Evolutionary conservation across 345 rosid genomes (phyloP), one percentile per base, ranked within the genome.

Genomic region (Dipteronia dyeriana): DNA sequence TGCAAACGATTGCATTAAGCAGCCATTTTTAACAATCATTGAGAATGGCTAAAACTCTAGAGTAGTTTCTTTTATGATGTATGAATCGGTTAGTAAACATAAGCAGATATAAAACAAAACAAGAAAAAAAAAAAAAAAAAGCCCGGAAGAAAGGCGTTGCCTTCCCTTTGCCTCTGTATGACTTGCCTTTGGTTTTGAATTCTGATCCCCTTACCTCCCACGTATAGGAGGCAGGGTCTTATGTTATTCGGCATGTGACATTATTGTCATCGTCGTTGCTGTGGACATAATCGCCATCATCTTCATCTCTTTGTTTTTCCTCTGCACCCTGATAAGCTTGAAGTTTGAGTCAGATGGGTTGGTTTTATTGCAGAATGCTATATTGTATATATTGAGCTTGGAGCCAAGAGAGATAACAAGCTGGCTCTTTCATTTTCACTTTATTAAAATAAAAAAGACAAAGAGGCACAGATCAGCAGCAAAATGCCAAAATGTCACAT

Each of bases 81-180:
- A 25, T 45, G 26, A 61, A 47, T 11, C 56, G 25, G 68, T 17
- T 62, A 17, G n/a, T n/a, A 25, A 68, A 39, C 71, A 38, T 26
- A 64, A 56, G 1, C 7, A n/a, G 1, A 17, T 17, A 56, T 17
- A 13, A 56, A 57, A 59, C 12, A 70, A 9, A 39, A 68, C 1
- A 68, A n/a, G n/a, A n/a, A n/a, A n/a, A n/a, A n/a, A n/a, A n/a
- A 39, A 49, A 61, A 62, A 41, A 65, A 64, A 20, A 53, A 76
- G 68, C 39, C 75, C 62, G 54, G 80, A 70, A 77, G 80, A 77
- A 77, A 77, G 80, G 80, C 80, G 68, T 77, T 13, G 56, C 80
- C 80, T 77, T 70, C 80, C 80, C 80, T 77, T 61, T 70, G 80
- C 80, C 80, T 70, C 43, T 41, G 43, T 56, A 39, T 77, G 80